Percentiles rank a stretch among this genome's conserved stretches.
phyloP scores from a whole-genome alignment of 176 grass and related monocot genomes.

The Lolium rigidum region DNA sequence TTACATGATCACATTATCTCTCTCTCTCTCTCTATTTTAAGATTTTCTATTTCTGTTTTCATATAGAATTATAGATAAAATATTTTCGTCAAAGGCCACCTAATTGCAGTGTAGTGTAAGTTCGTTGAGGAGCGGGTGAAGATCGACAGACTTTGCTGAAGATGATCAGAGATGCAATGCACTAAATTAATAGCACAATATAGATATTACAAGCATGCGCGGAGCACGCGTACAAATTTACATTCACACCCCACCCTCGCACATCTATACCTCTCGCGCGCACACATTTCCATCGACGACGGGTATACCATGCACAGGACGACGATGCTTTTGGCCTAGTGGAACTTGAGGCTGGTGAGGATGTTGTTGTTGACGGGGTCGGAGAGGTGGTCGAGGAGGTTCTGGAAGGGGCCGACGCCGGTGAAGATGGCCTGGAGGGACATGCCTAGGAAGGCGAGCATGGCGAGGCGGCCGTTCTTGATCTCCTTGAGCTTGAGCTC shows the following conservation, averaged over 20 bases:
- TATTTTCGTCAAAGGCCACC: no score
- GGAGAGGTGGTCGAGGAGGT: constrained; percentile 85
- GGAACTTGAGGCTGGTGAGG: constrained; percentile 97
- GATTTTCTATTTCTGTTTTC: no score
- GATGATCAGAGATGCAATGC: constrained; percentile 10
- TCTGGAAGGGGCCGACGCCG: constrained; percentile 84
- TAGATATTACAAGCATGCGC: constrained; percentile 35
- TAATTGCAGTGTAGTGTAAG: background rate
- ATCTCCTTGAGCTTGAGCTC: constrained; percentile 97
- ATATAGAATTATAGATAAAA: no score
- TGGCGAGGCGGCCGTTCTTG: constrained; percentile 91
- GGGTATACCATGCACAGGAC: constrained; percentile 4
- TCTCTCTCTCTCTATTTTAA: no score
- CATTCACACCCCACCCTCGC: constrained; percentile 30
- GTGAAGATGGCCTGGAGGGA: constrained; percentile 73
- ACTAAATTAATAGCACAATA: constrained; percentile 1
- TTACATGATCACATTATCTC: no score
- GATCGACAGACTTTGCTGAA: background rate
- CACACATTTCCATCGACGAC: no score
- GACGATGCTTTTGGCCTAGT: constrained; percentile 48
- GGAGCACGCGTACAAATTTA: constrained; percentile 29
- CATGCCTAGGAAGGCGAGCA: constrained; percentile 83
- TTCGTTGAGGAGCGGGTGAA: background rate
- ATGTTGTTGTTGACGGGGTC: constrained; percentile 96
- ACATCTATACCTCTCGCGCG: constrained; percentile 1